Evolutionary conservation across 495 filamentous ascomycete genomes (phyloP), one percentile per base, ranked within the genome.

Genomic region (Aspergillus bertholletiae): DNA sequence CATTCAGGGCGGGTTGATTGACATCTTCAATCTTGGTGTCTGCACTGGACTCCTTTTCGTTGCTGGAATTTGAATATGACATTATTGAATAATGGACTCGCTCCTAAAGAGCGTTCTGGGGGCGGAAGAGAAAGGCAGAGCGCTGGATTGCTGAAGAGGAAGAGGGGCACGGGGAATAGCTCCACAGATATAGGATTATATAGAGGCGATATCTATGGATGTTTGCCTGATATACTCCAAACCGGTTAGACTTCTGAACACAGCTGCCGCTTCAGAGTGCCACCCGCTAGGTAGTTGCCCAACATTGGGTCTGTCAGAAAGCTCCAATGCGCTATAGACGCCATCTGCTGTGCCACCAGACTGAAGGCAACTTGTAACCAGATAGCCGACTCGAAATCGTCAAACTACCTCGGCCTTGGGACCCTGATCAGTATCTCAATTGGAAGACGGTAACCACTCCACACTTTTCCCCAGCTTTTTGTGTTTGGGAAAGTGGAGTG

Each of bases 1-100:
- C 49, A 21, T 60, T 57, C 18, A 57, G 23, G 0, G 55, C 55
- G 2, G 54, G 37, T 4, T 53, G 58, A 11, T 47, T 56, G 26
- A 72, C 47, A 49, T 74, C 64, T 45, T 74, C 71, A 34, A 74
- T 56, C 17, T 60, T 65, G 24, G 68, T 61, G 5, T 67, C 62
- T 17, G 44, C 59, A 20, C 45, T 46, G 15, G 13, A 46, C 54
- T 74, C 72, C 51, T 70, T 67, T 39, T 59, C 58, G 32, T 28
- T 48, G 21, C 44, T 12, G n/a, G n/a, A n/a, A n/a, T n/a, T n/a
- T n/a, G n/a, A n/a, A 22, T 46, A 22, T 48, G 56, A 34, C 56
- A 57, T 63, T 8, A 26, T 53, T 34, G 5, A 41, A 26, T 23
- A 17, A 6, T 26, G 26, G 26, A 28, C 4, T 28, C 8, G 26